Conservation (phyloP, 306 rosid genomes). For the Rosa multiflora region DNA sequence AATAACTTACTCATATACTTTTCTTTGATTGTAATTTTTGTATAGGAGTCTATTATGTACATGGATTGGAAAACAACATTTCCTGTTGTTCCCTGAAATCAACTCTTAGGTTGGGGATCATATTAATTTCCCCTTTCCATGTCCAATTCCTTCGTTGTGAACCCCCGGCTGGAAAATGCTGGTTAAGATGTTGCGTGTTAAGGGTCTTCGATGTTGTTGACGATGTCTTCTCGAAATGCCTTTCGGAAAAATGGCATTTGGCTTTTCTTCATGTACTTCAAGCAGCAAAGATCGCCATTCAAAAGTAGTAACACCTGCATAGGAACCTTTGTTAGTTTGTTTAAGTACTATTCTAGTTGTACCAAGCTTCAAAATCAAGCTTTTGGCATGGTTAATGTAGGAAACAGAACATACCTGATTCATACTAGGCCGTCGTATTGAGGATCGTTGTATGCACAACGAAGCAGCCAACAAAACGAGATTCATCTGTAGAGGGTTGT, state of each 20-base stretch:
- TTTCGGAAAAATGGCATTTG: conserved; percentile 54
- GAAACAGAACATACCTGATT: conserved; percentile 52
- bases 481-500: conserved; percentile 52
- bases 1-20: conserved; percentile 1
- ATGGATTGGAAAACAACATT: neutral
- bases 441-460: conserved; percentile 75
- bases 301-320: conserved; percentile 75
- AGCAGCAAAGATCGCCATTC: conserved; percentile 69
- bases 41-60: conserved; percentile 5
- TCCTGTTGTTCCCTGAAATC: neutral
- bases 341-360: neutral
- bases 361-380: neutral
- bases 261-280: conserved; percentile 65
- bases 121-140: neutral
- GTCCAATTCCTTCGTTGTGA: neutral
- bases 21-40: conserved; percentile 15
- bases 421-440: conserved; percentile 81
- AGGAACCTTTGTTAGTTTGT: neutral
- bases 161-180: neutral
- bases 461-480: conserved; percentile 75
- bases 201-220: conserved; percentile 39
- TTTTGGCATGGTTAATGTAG: conserved; percentile 1
- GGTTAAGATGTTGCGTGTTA: conserved; percentile 3
- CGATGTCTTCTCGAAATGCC: conserved; percentile 57
- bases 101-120: neutral